These are phyloP conservation scores for Fusarium domesticum DNA, from an alignment of 2,329 filamentous ascomycete genomes.

Conservation along the genomic window DNA sequence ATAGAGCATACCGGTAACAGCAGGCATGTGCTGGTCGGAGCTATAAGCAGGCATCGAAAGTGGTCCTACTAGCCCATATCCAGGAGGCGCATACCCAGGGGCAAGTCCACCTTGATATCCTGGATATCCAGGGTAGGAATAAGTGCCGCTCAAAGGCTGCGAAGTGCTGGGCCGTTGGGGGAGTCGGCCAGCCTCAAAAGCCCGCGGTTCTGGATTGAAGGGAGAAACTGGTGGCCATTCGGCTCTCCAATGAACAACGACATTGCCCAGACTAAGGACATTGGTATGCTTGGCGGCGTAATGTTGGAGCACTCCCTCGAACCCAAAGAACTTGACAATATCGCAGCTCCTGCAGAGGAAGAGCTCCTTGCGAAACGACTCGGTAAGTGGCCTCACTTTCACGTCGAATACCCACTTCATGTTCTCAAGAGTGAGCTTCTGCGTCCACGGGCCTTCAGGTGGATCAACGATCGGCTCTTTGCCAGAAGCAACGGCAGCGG, in stretches of 20 bases:
- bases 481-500: constrained; percentile 45
- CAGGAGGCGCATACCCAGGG: constrained; percentile 13
- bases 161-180: constrained; percentile 1
- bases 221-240: constrained; percentile 77
- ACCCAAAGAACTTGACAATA: constrained; percentile 66
- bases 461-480: constrained; percentile 46
- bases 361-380: constrained; percentile 64
- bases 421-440: constrained; percentile 71
- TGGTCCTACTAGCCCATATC: constrained; percentile 12
- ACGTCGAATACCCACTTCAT: constrained; percentile 84
- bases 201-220: constrained; percentile 61
- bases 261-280: constrained; percentile 64
- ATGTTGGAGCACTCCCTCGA: constrained; percentile 78
- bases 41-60: constrained; percentile 2
- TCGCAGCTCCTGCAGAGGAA: constrained; percentile 74
- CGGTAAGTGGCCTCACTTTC: constrained; percentile 69
- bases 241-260: constrained; percentile 75
- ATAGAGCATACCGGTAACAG: constrained; percentile 8
- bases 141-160: not conserved
- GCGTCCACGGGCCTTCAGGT: constrained; percentile 51
- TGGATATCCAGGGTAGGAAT: constrained; percentile 8
- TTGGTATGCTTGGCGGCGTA: constrained; percentile 79
- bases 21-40: constrained; percentile 6
- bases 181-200: constrained; percentile 21
- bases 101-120: constrained; percentile 10